Conservation (phyloP, 208 protist species). For the Acanthamoeba sp. region DNA sequence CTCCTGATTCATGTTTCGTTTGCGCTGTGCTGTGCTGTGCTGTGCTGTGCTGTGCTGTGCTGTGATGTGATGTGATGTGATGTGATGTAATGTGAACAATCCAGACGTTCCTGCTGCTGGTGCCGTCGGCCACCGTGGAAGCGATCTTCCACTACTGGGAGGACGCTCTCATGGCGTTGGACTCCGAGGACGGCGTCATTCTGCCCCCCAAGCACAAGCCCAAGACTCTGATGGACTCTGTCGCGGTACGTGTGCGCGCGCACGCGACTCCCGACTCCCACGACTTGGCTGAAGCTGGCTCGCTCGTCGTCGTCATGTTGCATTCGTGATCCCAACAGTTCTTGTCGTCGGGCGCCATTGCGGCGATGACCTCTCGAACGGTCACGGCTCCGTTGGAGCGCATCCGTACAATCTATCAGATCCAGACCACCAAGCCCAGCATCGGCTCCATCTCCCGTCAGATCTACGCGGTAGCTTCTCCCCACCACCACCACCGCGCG, state of each 20-base stretch:
- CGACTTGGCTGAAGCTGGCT: background rate
- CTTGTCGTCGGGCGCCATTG: slow-evolving; percentile 69
- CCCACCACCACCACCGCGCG: background rate
- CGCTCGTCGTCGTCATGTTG: background rate
- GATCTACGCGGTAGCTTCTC: background rate
- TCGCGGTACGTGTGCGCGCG: background rate
- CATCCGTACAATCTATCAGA: slow-evolving; percentile 78
- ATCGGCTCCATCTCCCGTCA: slow-evolving; percentile 36
- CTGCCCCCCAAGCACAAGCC: slow-evolving; percentile 27
- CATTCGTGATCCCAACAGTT: background rate
- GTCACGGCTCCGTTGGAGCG: slow-evolving; percentile 79
- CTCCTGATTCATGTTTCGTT: background rate
- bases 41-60: no score
- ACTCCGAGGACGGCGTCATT: slow-evolving; percentile 72
- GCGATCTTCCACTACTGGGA: slow-evolving; percentile 77
- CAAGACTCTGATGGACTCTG: background rate
- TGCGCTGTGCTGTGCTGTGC: no score
- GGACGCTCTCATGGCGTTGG: slow-evolving; percentile 71
- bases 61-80: no score
- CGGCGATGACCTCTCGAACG: slow-evolving; percentile 72
- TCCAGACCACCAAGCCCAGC: slow-evolving; percentile 66
- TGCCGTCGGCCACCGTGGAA: slow-evolving; percentile 70
- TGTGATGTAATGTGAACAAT: no score
- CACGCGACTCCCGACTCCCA: no score
- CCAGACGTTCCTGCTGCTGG: slow-evolving; percentile 69